Percentiles rank a stretch among this genome's conserved stretches.
These are phyloP conservation scores for Arabidopsis lyrata DNA, from an alignment of 441 rosid genomes.

Conservation along the genomic window DNA sequence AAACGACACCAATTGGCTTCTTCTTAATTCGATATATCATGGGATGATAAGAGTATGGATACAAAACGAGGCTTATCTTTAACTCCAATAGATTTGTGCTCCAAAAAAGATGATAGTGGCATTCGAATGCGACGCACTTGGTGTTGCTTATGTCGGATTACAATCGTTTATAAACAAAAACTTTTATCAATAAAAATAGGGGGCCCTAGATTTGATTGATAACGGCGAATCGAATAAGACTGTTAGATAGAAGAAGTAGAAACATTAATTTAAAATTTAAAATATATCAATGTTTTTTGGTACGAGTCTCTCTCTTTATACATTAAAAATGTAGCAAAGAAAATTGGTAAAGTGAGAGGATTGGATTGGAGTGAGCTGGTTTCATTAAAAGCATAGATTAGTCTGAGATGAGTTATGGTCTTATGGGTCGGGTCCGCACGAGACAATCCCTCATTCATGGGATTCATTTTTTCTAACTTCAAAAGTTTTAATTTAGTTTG, in stretches of 20 bases:
- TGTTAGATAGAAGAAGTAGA: conserved; percentile 6
- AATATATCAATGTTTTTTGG: neutral
- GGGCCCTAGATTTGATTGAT: conserved; percentile 29
- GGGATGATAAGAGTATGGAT: conserved; percentile 6
- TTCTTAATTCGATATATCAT: neutral
- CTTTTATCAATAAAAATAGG: neutral
- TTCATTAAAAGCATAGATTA: conserved; percentile 27
- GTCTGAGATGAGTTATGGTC: conserved; percentile 24
- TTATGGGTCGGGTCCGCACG: conserved; percentile 21
- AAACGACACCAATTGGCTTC: conserved; percentile 20
- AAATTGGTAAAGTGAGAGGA: neutral
- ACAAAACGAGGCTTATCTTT: conserved; percentile 39
- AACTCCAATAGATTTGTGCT: conserved; percentile 23
- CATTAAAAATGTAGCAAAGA: conserved; percentile 26
- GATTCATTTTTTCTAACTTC: conserved; percentile 7
- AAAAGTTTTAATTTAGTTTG: neutral
- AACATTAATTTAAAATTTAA: neutral
- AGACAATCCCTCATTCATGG: conserved; percentile 23
- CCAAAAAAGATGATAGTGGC: conserved; percentile 37
- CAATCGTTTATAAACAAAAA: neutral
- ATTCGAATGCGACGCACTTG: conserved; percentile 31
- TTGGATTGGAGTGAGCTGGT: conserved; percentile 27
- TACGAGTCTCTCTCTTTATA: conserved; percentile 25
- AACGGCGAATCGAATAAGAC: conserved; percentile 12
- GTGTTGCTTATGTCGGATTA: conserved; percentile 39